These are phyloP conservation scores for Phytopythium boreale DNA, from an alignment of 352 stramenopile genomes.

Conservation along the genomic window DNA sequence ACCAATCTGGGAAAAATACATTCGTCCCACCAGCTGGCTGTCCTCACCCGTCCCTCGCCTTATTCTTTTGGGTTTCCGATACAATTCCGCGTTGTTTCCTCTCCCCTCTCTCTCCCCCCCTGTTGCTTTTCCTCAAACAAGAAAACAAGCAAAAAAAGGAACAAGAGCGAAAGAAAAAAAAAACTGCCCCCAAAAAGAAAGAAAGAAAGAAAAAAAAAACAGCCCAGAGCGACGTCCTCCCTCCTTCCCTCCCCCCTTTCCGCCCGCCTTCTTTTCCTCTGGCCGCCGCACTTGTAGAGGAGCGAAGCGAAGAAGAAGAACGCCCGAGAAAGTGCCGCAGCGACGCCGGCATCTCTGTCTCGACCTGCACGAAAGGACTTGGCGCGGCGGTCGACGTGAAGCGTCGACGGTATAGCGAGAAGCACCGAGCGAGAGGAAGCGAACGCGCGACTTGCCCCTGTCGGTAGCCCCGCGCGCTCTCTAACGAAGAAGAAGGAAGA, in stretches of 20 bases:
- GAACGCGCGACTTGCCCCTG: not conserved
- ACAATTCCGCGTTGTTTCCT: not conserved
- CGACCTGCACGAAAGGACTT: not conserved
- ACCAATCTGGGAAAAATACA: conserved; percentile 3
- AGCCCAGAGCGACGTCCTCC: not conserved
- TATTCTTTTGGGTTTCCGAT: not conserved
- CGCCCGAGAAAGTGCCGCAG: not conserved
- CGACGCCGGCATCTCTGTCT: not conserved
- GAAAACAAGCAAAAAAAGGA: conserved; percentile 1
- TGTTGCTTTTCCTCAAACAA: too few relatives aligned
- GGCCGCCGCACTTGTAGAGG: conserved; percentile 7
- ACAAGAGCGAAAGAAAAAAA: conserved; percentile 5
- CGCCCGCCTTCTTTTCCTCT: conserved; percentile 3
- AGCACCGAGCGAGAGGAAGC: not conserved
- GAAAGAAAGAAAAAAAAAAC: conserved; percentile 3
- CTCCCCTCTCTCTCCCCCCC: conserved; percentile 1
- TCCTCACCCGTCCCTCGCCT: not conserved
- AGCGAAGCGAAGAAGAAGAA: conserved; percentile 7
- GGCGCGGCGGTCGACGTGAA: not conserved
- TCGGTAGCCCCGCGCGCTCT: not conserved
- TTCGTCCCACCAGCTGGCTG: conserved; percentile 1
- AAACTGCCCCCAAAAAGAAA: not conserved
- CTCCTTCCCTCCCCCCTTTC: not conserved
- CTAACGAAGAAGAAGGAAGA: not conserved
- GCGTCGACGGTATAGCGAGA: not conserved